These are phyloP conservation scores for Alternaria metachromatica DNA, from an alignment of 2,329 filamentous ascomycete species.

Conservation along the genomic window DNA sequence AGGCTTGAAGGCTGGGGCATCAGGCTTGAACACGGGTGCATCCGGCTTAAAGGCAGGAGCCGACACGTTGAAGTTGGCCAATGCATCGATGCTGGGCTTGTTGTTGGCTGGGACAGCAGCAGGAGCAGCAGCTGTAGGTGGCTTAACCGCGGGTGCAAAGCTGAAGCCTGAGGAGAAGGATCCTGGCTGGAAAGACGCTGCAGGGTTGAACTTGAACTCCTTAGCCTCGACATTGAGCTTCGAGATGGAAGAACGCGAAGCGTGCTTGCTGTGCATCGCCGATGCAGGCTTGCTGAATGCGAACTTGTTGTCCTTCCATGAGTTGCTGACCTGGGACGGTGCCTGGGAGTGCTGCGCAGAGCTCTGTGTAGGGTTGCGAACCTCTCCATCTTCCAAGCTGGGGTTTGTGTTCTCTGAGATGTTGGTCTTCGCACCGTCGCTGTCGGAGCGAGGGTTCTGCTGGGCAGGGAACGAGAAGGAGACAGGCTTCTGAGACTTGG, in stretches of 20 bases:
- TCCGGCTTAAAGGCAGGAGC: constrained; percentile 78
- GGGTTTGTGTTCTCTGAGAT: constrained; percentile 49
- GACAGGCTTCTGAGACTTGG: constrained; percentile 62
- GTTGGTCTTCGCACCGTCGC: constrained; percentile 51
- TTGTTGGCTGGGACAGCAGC: constrained; percentile 51
- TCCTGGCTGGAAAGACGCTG: constrained; percentile 57
- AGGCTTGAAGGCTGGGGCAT: constrained; percentile 57
- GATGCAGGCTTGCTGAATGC: constrained; percentile 42
- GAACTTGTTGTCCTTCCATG: constrained; percentile 47
- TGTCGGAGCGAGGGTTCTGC: constrained; percentile 45
- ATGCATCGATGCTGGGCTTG: constrained; percentile 41
- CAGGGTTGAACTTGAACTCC: constrained; percentile 79
- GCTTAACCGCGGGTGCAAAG: constrained; percentile 50
- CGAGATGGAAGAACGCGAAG: constrained; percentile 72
- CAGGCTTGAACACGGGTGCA: constrained; percentile 77
- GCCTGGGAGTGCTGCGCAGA: constrained; percentile 46
- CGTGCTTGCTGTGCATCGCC: constrained; percentile 60
- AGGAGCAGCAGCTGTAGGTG: constrained; percentile 55
- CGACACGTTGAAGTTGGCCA: constrained; percentile 67
- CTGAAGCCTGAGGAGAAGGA: constrained; percentile 50
- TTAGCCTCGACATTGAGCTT: constrained; percentile 89
- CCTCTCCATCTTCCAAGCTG: constrained; percentile 44
- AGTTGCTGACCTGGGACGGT: constrained; percentile 46
- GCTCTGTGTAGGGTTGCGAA: constrained; percentile 24
- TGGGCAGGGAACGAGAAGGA: constrained; percentile 41